Percentiles rank a stretch among this genome's conserved stretches.
phyloP scores from a whole-genome alignment of 2,329 filamentous ascomycete species.

The Calonectria honghensis region DNA sequence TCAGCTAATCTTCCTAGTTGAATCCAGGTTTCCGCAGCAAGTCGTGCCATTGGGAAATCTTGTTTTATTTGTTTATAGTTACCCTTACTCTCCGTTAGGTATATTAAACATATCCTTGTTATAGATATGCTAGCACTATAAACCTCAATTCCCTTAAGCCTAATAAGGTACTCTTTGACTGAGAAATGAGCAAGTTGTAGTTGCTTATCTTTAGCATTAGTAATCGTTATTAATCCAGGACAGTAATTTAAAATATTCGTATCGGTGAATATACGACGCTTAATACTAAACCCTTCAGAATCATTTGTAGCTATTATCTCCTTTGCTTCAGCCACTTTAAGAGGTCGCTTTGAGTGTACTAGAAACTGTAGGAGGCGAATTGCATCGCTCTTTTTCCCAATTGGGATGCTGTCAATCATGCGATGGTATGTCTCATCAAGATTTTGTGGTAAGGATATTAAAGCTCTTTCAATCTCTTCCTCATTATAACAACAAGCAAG shows the following conservation, averaged over 20 bases:
- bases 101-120: conserved; percentile 49
- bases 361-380: conserved; percentile 47
- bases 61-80: conserved; percentile 18
- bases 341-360: background rate
- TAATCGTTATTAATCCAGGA: conserved; percentile 43
- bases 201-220: conserved; percentile 23
- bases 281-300: conserved; percentile 37
- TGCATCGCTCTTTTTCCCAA: conserved; percentile 34
- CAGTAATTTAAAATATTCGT: conserved; percentile 41
- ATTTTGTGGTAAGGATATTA: conserved; percentile 44
- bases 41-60: conserved; percentile 47
- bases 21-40: conserved; percentile 48
- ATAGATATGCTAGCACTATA: conserved; percentile 41
- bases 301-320: conserved; percentile 50
- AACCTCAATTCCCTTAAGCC: background rate
- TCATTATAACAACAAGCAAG: conserved; percentile 42
- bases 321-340: background rate
- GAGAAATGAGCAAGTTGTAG: conserved; percentile 54
- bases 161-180: conserved; percentile 51
- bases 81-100: conserved; percentile 44
- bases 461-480: conserved; percentile 39
- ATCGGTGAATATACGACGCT: conserved; percentile 21
- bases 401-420: conserved; percentile 46
- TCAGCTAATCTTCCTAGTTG: conserved; percentile 7
- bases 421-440: conserved; percentile 51